Conservation (phyloP, 805 yeast species). For the Wickerhamomyces alni region DNA sequence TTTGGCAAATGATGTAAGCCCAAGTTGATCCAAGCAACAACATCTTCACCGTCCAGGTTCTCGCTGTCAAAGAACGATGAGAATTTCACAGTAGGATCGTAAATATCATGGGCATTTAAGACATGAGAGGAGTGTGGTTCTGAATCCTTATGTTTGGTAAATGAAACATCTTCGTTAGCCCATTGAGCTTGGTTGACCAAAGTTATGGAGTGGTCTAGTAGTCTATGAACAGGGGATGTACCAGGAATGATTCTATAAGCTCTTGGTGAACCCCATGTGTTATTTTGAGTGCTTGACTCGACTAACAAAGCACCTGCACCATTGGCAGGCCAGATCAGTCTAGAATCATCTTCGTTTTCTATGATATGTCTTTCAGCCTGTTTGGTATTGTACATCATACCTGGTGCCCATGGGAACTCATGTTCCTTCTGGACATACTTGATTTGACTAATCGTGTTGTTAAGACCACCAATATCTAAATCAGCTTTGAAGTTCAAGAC, state of each 20-base stretch:
- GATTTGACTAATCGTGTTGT: conserved; percentile 15
- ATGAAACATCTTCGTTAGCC: conserved; percentile 19
- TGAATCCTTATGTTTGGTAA: conserved; percentile 22
- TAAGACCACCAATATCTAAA: conserved; percentile 22
- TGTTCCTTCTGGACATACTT: conserved; percentile 10
- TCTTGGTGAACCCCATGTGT: conserved; percentile 24
- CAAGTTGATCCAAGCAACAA: conserved; percentile 25
- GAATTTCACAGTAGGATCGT: conserved; percentile 22
- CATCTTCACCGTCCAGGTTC: conserved; percentile 21
- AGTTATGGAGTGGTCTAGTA: conserved; percentile 11
- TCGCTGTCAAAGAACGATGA: conserved; percentile 21
- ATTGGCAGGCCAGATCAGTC: conserved; percentile 16
- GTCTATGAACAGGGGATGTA: conserved; percentile 17
- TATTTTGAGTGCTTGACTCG: conserved; percentile 19
- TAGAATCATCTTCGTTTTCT: conserved; percentile 15
- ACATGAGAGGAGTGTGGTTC: conserved; percentile 20
- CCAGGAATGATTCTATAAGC: conserved; percentile 23
- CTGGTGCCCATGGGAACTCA: conserved; percentile 24
- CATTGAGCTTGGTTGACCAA: conserved; percentile 19
- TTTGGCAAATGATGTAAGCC: conserved; percentile 26
- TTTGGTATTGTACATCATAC: conserved; percentile 15
- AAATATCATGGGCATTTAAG: conserved; percentile 18
- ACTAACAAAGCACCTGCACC: conserved; percentile 22
- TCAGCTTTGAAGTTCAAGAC: conserved; percentile 24
- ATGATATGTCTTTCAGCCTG: conserved; percentile 11